These are phyloP conservation scores for Suillus occidentalis DNA, from an alignment of 768 basidiomycete species.

Conservation along the genomic window DNA sequence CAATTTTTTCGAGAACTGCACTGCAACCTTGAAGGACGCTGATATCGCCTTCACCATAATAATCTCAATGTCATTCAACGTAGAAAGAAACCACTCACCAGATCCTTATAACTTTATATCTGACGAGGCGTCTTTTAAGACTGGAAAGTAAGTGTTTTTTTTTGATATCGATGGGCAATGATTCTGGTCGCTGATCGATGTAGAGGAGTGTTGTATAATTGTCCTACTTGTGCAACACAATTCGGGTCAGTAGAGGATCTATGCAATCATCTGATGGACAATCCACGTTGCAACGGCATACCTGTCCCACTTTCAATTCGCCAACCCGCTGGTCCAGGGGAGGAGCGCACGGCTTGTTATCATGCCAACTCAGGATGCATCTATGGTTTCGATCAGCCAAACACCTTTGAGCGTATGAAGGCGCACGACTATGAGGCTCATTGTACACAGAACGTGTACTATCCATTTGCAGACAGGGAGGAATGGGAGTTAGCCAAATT, in stretches of 20 bases:
- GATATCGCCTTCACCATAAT: not conserved
- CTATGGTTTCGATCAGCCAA: not conserved
- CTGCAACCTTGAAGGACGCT: no score
- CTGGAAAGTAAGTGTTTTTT: not conserved
- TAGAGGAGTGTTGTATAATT: not conserved
- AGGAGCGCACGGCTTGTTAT: not conserved
- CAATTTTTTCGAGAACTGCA: no score
- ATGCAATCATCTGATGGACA: not conserved
- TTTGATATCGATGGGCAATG: not conserved
- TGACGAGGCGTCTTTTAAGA: not conserved
- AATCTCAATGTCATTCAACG: not conserved
- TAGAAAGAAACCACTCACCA: not conserved
- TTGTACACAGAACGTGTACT: not conserved
- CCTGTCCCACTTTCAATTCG: not conserved
- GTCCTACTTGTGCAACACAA: not conserved
- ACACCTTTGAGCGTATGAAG: not conserved
- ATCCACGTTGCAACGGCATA: not conserved
- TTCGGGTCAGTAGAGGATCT: not conserved
- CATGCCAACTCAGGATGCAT: not conserved
- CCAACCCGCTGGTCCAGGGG: not conserved
- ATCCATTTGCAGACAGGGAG: not conserved
- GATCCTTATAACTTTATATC: not conserved
- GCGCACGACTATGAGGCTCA: not conserved
- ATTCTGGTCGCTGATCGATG: no score
- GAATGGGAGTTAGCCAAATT: not conserved